phyloP scores from a whole-genome alignment of 148 eudicot species.

The Polygonum maritimum region DNA sequence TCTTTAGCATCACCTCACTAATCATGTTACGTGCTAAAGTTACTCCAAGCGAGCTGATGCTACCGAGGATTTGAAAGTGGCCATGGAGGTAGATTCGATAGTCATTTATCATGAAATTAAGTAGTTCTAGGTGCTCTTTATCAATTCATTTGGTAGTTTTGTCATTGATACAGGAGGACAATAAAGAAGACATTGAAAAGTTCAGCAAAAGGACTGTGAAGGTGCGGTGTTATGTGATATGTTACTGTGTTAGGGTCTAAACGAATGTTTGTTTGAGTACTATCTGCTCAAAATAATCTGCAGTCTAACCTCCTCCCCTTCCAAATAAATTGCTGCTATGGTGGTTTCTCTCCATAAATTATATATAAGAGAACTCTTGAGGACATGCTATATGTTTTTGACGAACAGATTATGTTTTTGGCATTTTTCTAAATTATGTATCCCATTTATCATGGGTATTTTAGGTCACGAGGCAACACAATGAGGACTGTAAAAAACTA shows the following conservation, averaged over 20 bases:
- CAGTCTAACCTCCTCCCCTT: neutral
- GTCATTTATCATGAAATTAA: neutral
- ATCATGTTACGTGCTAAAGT: conserved; percentile 21
- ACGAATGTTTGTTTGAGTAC: neutral
- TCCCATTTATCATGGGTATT: neutral
- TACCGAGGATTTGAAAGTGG: conserved; percentile 65
- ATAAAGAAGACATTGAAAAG: conserved; percentile 90
- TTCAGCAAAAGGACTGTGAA: conserved; percentile 95
- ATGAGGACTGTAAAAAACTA: conserved; percentile 90
- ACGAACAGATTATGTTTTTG: neutral
- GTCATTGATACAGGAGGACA: conserved; percentile 51
- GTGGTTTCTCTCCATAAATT: neutral
- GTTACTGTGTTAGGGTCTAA: neutral
- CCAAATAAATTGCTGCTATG: neutral
- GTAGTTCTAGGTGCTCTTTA: neutral
- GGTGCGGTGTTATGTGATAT: conserved; percentile 24
- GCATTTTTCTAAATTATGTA: neutral
- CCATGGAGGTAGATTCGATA: conserved; percentile 52
- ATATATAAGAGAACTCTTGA: neutral
- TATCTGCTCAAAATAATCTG: neutral
- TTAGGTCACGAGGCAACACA: conserved; percentile 92
- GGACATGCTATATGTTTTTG: neutral
- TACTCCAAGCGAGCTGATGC: conserved; percentile 88
- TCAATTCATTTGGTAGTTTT: conserved; percentile 1
- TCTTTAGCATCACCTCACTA: neutral